These are phyloP conservation scores for Vavraia culicis DNA, from an alignment of 371 early-diverging fungal genomes.

Conservation along the genomic window DNA sequence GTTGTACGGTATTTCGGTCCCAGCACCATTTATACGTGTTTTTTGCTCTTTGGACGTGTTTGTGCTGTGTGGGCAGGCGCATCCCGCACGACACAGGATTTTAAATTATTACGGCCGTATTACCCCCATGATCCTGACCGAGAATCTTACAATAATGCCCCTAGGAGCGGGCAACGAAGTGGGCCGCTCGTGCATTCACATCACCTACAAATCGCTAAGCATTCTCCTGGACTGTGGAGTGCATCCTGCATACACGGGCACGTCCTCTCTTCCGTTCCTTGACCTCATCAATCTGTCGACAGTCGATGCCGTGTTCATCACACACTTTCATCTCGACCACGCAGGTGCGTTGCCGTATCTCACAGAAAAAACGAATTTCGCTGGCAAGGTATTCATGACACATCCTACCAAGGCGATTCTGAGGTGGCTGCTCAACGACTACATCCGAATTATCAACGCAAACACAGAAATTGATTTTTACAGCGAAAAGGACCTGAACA, in stretches of 20 bases:
- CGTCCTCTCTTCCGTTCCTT: slow-evolving; percentile 76
- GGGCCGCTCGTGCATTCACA: slow-evolving; percentile 68
- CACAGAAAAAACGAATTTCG: slow-evolving; percentile 72
- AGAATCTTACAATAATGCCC: slow-evolving; percentile 29
- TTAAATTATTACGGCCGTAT: too few relatives aligned
- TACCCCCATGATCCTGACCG: too few relatives aligned
- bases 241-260: slow-evolving; percentile 89
- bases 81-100: too few relatives aligned
- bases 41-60: too few relatives aligned
- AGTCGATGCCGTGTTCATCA: slow-evolving; percentile 68
- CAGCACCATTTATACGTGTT: too few relatives aligned
- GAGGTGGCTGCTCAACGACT: slow-evolving; percentile 69
- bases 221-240: slow-evolving; percentile 87
- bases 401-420: slow-evolving; percentile 76
- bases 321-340: slow-evolving; percentile 86
- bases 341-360: slow-evolving; percentile 80
- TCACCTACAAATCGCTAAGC: slow-evolving; percentile 59
- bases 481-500: slow-evolving; percentile 68
- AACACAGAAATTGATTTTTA: slow-evolving; percentile 67
- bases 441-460: slow-evolving; percentile 52
- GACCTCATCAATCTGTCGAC: slow-evolving; percentile 59
- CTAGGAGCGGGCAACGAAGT: slow-evolving; percentile 62
- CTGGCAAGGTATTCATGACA: slow-evolving; percentile 81
- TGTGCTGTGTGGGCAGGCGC: too few relatives aligned
- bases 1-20: too few relatives aligned